Evolutionary conservation across 306 rosid species (phyloP).

Genomic region (Fragaria iinumae): DNA sequence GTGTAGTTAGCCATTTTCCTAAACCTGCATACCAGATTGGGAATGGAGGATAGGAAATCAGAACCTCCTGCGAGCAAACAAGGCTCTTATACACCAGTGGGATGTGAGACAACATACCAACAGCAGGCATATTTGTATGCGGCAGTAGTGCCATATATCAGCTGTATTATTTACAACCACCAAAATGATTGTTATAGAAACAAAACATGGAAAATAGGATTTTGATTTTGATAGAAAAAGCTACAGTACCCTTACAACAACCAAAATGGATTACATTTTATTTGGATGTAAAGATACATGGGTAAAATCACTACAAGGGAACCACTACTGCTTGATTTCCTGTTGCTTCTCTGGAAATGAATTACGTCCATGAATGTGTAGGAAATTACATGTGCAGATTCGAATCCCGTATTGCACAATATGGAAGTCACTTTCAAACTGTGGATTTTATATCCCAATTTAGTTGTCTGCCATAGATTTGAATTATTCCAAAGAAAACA

Average conservation of each 20-base stretch:
- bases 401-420: not conserved
- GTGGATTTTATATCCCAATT: not conserved
- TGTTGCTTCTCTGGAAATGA: conserved; percentile 4
- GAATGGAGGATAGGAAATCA: not conserved
- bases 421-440: conserved; percentile 13
- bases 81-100: not conserved
- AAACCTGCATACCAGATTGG: not conserved
- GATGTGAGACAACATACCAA: not conserved
- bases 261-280: not conserved
- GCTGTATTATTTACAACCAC: not conserved
- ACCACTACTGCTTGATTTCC: not conserved
- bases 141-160: not conserved
- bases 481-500: conserved; percentile 7
- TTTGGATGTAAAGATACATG: not conserved
- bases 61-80: not conserved
- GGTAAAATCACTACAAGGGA: not conserved
- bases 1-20: not conserved
- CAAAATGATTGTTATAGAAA: not conserved
- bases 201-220: not conserved
- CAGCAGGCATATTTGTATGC: not conserved
- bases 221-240: not conserved
- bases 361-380: not conserved
- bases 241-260: not conserved
- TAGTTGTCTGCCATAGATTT: not conserved
- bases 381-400: not conserved